Evolutionary conservation across 148 eudicot species (phyloP).

Genomic region (Rhododendron mucronatum): DNA sequence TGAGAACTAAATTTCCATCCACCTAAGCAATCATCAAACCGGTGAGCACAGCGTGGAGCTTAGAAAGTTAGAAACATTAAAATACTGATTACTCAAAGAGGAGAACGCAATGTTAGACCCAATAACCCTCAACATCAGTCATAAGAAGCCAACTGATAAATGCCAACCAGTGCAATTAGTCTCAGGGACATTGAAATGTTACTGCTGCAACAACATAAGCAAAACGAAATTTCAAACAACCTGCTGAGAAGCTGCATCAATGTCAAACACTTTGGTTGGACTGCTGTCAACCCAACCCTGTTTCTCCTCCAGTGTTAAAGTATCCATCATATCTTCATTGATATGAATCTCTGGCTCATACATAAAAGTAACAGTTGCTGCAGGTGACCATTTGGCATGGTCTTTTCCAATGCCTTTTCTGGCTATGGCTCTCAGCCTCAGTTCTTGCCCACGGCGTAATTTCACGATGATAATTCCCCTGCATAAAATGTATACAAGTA

Average conservation of each 20-base stretch:
- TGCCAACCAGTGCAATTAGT: not conserved
- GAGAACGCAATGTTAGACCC: not conserved
- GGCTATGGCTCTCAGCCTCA: constrained; percentile 91
- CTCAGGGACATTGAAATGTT: not conserved
- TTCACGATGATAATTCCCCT: constrained; percentile 96
- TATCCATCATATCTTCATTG: constrained; percentile 85
- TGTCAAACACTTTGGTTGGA: constrained; percentile 91
- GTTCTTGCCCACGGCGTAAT: constrained; percentile 90
- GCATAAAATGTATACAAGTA: constrained; percentile 11
- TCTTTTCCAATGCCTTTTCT: constrained; percentile 97
- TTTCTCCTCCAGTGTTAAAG: constrained; percentile 70
- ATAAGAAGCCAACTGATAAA: not conserved
- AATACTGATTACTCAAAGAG: not conserved
- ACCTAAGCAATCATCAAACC: not conserved
- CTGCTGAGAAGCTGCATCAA: constrained; percentile 72
- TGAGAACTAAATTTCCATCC: not conserved
- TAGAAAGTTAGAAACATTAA: not conserved
- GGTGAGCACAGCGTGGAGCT: not conserved
- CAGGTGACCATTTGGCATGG: constrained; percentile 99
- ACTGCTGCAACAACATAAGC: too few relatives aligned
- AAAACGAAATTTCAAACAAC: constrained; percentile 28
- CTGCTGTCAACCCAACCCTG: constrained; percentile 74
- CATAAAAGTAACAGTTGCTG: constrained; percentile 97
- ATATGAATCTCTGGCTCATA: constrained; percentile 89
- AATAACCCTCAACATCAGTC: not conserved